A percentile compares a stretch with the other conserved stretches of the same genome.
These are phyloP conservation scores for Maudiozyma barnettii DNA, from an alignment of 805 yeast species.

Conservation along the genomic window DNA sequence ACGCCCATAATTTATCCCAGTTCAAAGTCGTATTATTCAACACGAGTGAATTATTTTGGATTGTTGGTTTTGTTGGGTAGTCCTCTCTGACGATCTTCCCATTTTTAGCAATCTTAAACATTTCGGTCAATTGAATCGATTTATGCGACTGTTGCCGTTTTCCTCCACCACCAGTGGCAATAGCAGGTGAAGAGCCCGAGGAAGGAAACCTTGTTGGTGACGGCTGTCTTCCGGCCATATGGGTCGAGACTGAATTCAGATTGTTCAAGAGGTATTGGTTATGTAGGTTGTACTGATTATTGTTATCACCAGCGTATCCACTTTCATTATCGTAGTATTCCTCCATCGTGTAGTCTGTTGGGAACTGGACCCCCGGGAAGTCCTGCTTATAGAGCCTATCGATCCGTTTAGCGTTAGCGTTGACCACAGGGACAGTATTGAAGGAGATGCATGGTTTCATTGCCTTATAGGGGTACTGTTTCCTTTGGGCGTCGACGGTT, in stretches of 20 bases:
- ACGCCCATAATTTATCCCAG: constrained; percentile 19
- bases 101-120: constrained; percentile 21
- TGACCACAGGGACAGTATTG: constrained; percentile 25
- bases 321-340: constrained; percentile 28
- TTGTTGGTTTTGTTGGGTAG: constrained; percentile 28
- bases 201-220: neutral
- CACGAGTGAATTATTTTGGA: constrained; percentile 24
- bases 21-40: constrained; percentile 17
- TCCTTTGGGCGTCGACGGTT: neutral
- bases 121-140: constrained; percentile 3
- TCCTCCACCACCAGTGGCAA: neutral
- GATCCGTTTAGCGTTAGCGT: constrained; percentile 10
- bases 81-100: constrained; percentile 28
- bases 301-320: constrained; percentile 9
- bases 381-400: constrained; percentile 9
- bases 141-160: neutral
- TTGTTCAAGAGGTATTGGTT: constrained; percentile 10
- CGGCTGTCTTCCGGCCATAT: neutral
- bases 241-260: neutral
- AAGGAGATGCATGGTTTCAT: constrained; percentile 26
- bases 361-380: constrained; percentile 22
- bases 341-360: constrained; percentile 24
- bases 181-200: constrained; percentile 8
- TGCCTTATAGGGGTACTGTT: constrained; percentile 3
- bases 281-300: constrained; percentile 9